Conservation (phyloP, 2,329 filamentous ascomycete species). For the Ambrosiella beaveri region DNA sequence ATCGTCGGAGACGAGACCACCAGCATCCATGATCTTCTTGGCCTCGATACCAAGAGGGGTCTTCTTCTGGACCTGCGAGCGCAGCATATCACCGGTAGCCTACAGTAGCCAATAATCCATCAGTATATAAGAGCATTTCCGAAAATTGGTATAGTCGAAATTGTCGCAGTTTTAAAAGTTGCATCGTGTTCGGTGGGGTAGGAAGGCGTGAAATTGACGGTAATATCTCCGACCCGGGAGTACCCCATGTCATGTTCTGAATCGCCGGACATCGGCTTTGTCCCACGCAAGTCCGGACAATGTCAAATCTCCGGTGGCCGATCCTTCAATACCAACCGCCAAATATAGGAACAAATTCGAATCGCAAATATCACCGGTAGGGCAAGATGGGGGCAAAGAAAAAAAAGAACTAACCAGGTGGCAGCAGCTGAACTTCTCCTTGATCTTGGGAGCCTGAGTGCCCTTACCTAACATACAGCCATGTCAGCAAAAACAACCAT, state of each 20-base stretch:
- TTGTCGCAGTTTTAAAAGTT: background rate
- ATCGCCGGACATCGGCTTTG: too few relatives aligned
- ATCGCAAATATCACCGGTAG: background rate
- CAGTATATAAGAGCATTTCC: constrained; percentile 1
- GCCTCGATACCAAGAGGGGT: constrained; percentile 84
- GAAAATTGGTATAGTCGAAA: background rate
- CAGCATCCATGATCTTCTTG: constrained; percentile 99
- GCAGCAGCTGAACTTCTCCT: constrained; percentile 94
- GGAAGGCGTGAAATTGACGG: too few relatives aligned
- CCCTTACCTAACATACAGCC: constrained; percentile 61
- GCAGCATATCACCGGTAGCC: constrained; percentile 98
- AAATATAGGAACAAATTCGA: too few relatives aligned
- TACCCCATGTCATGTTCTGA: too few relatives aligned
- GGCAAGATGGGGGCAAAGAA: background rate
- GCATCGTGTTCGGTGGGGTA: too few relatives aligned
- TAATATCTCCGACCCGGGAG: too few relatives aligned
- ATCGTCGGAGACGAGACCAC: constrained; percentile 92
- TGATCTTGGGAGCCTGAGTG: constrained; percentile 93
- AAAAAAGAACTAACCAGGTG: constrained; percentile 53
- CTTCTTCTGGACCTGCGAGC: constrained; percentile 96
- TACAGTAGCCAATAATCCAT: constrained; percentile 21
- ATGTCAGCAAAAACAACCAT: background rate
- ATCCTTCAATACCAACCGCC: too few relatives aligned
- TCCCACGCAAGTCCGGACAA: too few relatives aligned
- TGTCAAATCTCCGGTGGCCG: too few relatives aligned